Percentiles rank a stretch among this genome's conserved stretches.
Conservation (phyloP, 805 yeast genomes). For the Metschnikowia kunwiensis region DNA sequence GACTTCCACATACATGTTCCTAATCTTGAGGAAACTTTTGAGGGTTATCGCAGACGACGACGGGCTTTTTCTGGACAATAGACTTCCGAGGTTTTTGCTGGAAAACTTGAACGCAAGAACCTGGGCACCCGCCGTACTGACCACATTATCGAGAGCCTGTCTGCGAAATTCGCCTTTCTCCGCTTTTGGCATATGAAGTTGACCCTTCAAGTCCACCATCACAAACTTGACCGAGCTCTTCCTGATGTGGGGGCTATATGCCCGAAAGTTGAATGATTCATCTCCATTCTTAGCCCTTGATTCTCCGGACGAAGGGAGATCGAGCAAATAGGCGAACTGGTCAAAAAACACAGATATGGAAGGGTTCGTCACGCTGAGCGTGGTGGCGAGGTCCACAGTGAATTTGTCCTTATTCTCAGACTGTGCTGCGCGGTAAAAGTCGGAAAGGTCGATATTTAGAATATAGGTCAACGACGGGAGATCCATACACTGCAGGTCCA, state of each 20-base stretch:
- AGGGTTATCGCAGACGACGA: constrained; percentile 10
- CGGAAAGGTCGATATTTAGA: constrained; percentile 21
- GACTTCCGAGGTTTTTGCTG: constrained; percentile 22
- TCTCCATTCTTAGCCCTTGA: neutral
- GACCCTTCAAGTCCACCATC: constrained; percentile 30
- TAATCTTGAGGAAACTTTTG: constrained; percentile 28
- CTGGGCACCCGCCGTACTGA: constrained; percentile 22
- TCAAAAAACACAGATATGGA: constrained; percentile 37
- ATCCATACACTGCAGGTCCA: constrained; percentile 30
- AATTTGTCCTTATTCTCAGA: constrained; percentile 8
- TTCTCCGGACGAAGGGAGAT: neutral
- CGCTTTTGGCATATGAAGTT: constrained; percentile 30
- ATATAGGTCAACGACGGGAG: constrained; percentile 35
- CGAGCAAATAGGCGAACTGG: constrained; percentile 26
- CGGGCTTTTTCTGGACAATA: constrained; percentile 5
- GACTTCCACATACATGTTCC: constrained; percentile 29
- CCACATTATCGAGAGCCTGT: constrained; percentile 27
- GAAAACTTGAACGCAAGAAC: constrained; percentile 28
- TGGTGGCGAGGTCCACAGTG: constrained; percentile 18
- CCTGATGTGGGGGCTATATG: constrained; percentile 1
- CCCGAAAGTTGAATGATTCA: neutral
- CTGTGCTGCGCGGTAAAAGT: constrained; percentile 21
- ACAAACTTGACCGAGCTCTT: constrained; percentile 23
- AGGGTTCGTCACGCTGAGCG: constrained; percentile 33
- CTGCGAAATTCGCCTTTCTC: constrained; percentile 17